phyloP scores from a whole-genome alignment of 352 stramenopile genomes.

The Pythium oligandrum region DNA sequence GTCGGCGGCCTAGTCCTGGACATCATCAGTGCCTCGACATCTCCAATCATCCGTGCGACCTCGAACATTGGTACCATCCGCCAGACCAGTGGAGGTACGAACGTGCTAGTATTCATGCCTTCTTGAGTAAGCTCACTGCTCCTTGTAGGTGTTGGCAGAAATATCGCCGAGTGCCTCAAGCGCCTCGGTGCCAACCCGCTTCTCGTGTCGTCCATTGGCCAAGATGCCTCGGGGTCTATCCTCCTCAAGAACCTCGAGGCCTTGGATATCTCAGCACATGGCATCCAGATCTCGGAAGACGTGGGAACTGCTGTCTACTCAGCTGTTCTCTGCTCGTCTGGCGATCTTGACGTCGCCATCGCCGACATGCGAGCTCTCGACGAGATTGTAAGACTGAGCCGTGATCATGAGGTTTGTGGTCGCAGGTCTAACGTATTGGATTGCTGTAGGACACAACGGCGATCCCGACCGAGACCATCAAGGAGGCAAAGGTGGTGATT shows the following conservation, averaged over 20 bases:
- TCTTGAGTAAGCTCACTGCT: background rate
- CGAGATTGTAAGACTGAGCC: slow-evolving; percentile 40
- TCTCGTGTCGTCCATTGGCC: slow-evolving; percentile 80
- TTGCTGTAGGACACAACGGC: slow-evolving; percentile 29
- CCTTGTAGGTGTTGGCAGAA: slow-evolving; percentile 85
- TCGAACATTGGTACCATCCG: slow-evolving; percentile 86
- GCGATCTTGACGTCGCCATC: slow-evolving; percentile 82
- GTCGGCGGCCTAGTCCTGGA: slow-evolving; percentile 86
- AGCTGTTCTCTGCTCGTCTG: slow-evolving; percentile 63
- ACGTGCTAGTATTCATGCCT: background rate
- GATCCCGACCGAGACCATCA: slow-evolving; percentile 43
- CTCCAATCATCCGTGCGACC: slow-evolving; percentile 69
- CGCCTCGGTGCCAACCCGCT: slow-evolving; percentile 57
- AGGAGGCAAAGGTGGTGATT: slow-evolving; percentile 53
- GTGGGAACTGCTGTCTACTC: slow-evolving; percentile 83
- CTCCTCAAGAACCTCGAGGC: slow-evolving; percentile 66
- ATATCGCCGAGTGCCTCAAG: slow-evolving; percentile 88
- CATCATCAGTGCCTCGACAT: slow-evolving; percentile 70
- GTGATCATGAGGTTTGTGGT: too few relatives aligned
- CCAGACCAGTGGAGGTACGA: slow-evolving; percentile 67
- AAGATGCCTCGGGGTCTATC: slow-evolving; percentile 63
- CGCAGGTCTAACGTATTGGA: too few relatives aligned
- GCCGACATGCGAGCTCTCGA: slow-evolving; percentile 85
- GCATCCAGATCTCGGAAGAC: slow-evolving; percentile 42
- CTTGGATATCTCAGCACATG: slow-evolving; percentile 54